Conservation (phyloP, 495 filamentous ascomycete species). For the Hyaloscypha hepaticicola region DNA sequence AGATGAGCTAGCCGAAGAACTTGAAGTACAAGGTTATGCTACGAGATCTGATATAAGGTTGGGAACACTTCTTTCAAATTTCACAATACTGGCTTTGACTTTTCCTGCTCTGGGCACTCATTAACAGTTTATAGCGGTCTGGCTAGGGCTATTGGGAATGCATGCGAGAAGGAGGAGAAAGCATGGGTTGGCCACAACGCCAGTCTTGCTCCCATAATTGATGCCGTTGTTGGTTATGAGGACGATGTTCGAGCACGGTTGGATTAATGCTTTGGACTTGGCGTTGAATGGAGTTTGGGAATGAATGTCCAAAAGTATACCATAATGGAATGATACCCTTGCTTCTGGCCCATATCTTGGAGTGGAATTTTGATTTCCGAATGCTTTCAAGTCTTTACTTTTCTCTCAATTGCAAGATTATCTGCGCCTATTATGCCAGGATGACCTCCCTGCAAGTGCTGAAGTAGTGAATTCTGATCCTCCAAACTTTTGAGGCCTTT, state of each 20-base stretch:
- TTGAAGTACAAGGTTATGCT: slow-evolving; percentile 58
- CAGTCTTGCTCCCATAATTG: slow-evolving; percentile 14
- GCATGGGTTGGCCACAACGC: slow-evolving; percentile 8
- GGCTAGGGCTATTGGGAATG: slow-evolving; percentile 13
- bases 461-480: no score
- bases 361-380: background rate
- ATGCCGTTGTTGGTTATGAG: slow-evolving; percentile 22
- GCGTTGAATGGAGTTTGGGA: background rate
- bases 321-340: slow-evolving; percentile 3
- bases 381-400: background rate
- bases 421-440: no score
- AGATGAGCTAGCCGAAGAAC: slow-evolving; percentile 73
- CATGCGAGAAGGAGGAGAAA: slow-evolving; percentile 6
- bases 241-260: slow-evolving; percentile 21
- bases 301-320: background rate
- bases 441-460: no score
- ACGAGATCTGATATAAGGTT: slow-evolving; percentile 21
- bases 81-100: background rate
- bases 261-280: slow-evolving; percentile 10
- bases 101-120: background rate
- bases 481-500: no score
- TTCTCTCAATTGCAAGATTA: no score
- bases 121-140: slow-evolving; percentile 20
- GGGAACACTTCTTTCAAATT: background rate
- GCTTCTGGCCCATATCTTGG: background rate